Evolutionary conservation across 2,329 filamentous ascomycete genomes (phyloP), one percentile per base, ranked within the genome.

Genomic region (Calonectria fujianensis): DNA sequence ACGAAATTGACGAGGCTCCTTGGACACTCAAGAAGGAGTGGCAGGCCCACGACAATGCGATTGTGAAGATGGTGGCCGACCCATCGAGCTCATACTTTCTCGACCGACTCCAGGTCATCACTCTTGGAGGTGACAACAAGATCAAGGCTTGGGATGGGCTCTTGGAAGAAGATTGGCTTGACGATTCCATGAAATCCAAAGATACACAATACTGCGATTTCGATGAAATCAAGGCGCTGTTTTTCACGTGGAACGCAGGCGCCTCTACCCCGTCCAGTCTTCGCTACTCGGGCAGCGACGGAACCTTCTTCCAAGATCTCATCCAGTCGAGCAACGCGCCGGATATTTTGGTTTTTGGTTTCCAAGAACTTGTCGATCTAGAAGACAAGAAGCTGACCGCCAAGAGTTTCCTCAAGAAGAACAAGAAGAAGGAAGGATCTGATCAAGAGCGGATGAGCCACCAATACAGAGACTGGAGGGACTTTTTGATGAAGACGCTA

Each of bases 331-430:
- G 94, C 75, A 91, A 93, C 50, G 92, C 94, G 10, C 95, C 97
- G 0, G 97, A 98, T 79, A 96, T 99, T 65, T 86, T 98, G 3
- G 91, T 98, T 0, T 99, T 99, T 87, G 96, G 96, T 1, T 99
- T 99, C 84, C 97, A 99, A 84, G 97, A 99, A 85, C 90, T 99
- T n/a, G 97, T 99, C 5, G 97, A 99, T 82, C 89, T 99, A 10
- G 97, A 99, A 84, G 95, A 99, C 86, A 98, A 98, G 87, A 97
- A 96, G 79, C 94, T 97, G 66, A 98, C 96, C 29, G 97, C 97
- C n/a, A 98, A 97, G 86, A 95, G 95, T 70, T 93, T 98, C 79
- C 93, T 98, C 83, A 97, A 96, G 82, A 95, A 94, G 79, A 97
- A 97, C 84, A 98, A 98, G 83, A 94, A 95, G 81, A 93, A 95